Evolutionary conservation across 73 alveolate species (phyloP).

Genomic region (Breviolum minutum): DNA sequence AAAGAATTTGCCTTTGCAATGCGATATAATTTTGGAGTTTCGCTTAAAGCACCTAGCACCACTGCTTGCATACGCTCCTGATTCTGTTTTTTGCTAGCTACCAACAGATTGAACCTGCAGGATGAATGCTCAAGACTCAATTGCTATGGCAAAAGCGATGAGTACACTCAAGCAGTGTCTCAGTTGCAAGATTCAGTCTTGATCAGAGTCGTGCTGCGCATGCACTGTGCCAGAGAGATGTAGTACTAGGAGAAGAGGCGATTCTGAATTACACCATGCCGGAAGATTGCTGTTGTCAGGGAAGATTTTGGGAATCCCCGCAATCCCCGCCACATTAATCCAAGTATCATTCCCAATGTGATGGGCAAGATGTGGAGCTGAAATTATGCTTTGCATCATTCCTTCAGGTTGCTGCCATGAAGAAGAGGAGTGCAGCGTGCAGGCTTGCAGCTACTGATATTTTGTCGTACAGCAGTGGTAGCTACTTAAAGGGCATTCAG

Average conservation of each 20-base stretch:
- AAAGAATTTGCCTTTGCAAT: too few relatives aligned
- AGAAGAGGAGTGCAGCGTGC: conserved; percentile 7
- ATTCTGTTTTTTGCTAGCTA: background rate
- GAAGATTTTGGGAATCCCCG: background rate
- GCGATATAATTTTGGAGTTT: too few relatives aligned
- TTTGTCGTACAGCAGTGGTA: too few relatives aligned
- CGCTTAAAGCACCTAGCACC: too few relatives aligned
- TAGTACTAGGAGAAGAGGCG: background rate
- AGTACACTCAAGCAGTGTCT: conserved; percentile 41
- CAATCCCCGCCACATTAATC: background rate
- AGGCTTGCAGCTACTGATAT: background rate
- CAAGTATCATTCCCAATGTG: background rate
- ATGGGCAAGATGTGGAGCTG: background rate
- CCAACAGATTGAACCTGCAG: background rate
- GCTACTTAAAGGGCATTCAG: too few relatives aligned
- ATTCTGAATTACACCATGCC: background rate
- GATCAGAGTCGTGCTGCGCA: too few relatives aligned
- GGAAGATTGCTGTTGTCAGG: background rate
- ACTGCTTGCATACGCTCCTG: too few relatives aligned
- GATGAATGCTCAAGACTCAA: conserved; percentile 52
- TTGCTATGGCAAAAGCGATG: conserved; percentile 67
- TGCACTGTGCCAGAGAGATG: background rate
- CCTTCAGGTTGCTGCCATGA: conserved; percentile 9
- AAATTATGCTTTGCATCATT: background rate
- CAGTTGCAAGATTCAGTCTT: background rate